These are phyloP conservation scores for Cladosporium colombiae DNA, from an alignment of 2,329 filamentous ascomycete species.

Conservation along the genomic window DNA sequence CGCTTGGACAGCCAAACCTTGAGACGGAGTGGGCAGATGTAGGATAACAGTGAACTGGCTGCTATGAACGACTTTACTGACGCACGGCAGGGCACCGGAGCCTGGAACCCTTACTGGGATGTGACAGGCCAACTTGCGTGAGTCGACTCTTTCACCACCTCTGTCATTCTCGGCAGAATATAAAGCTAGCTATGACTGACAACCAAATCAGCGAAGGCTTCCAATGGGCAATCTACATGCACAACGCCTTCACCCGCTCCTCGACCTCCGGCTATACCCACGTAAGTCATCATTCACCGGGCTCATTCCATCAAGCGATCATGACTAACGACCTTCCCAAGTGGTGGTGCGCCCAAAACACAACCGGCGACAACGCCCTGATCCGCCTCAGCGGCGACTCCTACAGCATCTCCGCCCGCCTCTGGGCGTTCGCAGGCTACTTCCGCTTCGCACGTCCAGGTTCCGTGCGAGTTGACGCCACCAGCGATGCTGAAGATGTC, in stretches of 20 bases:
- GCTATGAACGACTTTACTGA: background rate
- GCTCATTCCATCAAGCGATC: too few relatives aligned
- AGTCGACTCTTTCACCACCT: background rate
- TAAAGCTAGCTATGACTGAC: background rate
- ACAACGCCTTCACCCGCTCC: conserved; percentile 27
- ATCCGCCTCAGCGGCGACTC: conserved; percentile 22
- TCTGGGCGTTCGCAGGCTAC: conserved; percentile 30
- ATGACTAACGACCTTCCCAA: too few relatives aligned
- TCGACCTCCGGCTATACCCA: conserved; percentile 19
- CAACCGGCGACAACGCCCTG: conserved; percentile 22
- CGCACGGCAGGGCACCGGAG: background rate
- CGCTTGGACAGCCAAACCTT: conserved; percentile 26
- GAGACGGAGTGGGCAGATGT: conserved; percentile 29
- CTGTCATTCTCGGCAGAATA: background rate
- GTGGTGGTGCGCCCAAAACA: conserved; percentile 25
- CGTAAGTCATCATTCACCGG: too few relatives aligned
- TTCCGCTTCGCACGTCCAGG: conserved; percentile 31
- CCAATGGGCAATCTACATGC: conserved; percentile 32
- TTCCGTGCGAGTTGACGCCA: conserved; percentile 22
- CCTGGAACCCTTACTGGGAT: conserved; percentile 27
- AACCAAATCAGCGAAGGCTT: conserved; percentile 25
- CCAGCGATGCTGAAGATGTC: conserved; percentile 24
- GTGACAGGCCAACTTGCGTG: conserved; percentile 20
- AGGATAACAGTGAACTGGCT: background rate
- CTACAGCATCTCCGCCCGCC: conserved; percentile 27